Conservation (phyloP, 306 rosid genomes). For the Acacia confusa region DNA sequence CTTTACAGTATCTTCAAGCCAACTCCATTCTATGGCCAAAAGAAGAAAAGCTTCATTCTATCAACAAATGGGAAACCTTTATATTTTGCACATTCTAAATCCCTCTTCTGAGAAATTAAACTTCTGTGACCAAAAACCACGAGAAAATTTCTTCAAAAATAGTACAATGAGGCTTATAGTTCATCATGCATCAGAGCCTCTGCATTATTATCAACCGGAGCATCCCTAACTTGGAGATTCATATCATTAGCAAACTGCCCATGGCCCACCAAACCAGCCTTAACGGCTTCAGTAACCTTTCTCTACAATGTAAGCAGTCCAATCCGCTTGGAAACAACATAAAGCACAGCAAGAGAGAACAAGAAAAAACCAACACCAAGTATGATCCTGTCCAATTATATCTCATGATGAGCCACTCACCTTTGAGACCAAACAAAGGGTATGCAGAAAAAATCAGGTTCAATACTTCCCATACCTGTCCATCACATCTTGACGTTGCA, state of each 20-base stretch:
- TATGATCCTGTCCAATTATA: conserved; percentile 60
- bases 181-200: conserved; percentile 64
- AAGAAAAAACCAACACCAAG: conserved; percentile 64
- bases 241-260: conserved; percentile 13
- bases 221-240: too few species aligned
- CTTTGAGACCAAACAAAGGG: conserved; percentile 7
- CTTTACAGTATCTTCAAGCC: not conserved
- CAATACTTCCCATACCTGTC: conserved; percentile 56
- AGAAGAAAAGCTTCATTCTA: not conserved
- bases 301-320: conserved; percentile 68
- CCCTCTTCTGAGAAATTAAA: not conserved
- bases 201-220: not conserved
- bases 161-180: conserved; percentile 33
- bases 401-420: conserved; percentile 20
- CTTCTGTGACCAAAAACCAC: not conserved
- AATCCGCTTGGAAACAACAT: conserved; percentile 84
- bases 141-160: not conserved
- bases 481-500: conserved; percentile 93
- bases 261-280: conserved; percentile 70
- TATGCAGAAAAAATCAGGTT: not conserved
- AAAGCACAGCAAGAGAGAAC: conserved; percentile 76
- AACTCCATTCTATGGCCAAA: not conserved
- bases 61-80: not conserved
- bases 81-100: not conserved
- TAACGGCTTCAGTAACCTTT: conserved; percentile 74